Evolutionary conservation across 2,329 filamentous ascomycete species (phyloP).

Genomic region (Penicillium sp.): DNA sequence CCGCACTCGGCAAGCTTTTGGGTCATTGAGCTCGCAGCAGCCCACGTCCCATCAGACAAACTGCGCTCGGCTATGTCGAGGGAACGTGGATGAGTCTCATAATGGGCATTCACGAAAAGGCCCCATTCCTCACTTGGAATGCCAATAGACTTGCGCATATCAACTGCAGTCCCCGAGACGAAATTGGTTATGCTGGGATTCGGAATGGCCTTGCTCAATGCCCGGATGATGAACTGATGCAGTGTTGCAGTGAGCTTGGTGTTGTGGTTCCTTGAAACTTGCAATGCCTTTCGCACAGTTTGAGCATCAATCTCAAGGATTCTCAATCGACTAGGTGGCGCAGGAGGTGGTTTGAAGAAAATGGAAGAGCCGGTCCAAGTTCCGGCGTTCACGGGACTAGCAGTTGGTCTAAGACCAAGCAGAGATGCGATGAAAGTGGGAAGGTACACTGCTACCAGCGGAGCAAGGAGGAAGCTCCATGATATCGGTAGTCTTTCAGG

Average conservation of each 20-base stretch:
- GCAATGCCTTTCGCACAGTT: slow-evolving; percentile 30
- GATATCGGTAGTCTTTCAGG: slow-evolving; percentile 44
- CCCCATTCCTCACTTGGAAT: slow-evolving; percentile 38
- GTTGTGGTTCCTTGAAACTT: slow-evolving; percentile 32
- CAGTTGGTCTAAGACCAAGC: slow-evolving; percentile 35
- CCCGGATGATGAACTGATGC: slow-evolving; percentile 42
- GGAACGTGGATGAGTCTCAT: slow-evolving; percentile 24
- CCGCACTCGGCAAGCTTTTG: slow-evolving; percentile 34
- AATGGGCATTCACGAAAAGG: slow-evolving; percentile 34
- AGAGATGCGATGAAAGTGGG: slow-evolving; percentile 35
- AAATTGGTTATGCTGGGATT: slow-evolving; percentile 33
- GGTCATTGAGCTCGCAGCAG: slow-evolving; percentile 32
- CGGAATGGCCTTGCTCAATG: slow-evolving; percentile 36
- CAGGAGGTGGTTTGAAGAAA: slow-evolving; percentile 22
- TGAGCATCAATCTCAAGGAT: slow-evolving; percentile 32
- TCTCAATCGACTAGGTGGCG: slow-evolving; percentile 30
- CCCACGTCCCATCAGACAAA: slow-evolving; percentile 37
- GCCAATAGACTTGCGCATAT: slow-evolving; percentile 41
- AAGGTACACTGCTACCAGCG: slow-evolving; percentile 40
- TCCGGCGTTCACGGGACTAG: slow-evolving; percentile 24
- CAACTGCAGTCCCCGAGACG: slow-evolving; percentile 41
- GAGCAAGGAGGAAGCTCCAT: slow-evolving; percentile 46
- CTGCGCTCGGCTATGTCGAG: neutral
- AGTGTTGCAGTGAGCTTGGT: slow-evolving; percentile 47
- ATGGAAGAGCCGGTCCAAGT: slow-evolving; percentile 37